These are phyloP conservation scores for Knufia petricola DNA, from an alignment of 2,329 filamentous ascomycete genomes.

Conservation along the genomic window DNA sequence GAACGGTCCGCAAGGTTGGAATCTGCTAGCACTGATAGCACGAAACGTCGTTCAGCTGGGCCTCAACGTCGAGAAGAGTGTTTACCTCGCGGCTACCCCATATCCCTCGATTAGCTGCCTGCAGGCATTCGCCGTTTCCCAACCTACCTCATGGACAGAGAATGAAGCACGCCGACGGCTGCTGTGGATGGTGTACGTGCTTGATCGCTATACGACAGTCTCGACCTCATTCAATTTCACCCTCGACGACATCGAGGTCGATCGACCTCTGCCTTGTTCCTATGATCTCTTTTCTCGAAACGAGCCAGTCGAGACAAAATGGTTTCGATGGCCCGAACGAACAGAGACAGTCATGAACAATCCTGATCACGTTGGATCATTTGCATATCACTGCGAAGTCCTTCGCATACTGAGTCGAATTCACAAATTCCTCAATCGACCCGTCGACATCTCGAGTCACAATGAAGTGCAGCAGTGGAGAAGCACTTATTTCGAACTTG, in stretches of 20 bases:
- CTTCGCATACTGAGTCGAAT: constrained; percentile 78
- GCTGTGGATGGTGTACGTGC: constrained; percentile 89
- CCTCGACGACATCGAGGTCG: constrained; percentile 79
- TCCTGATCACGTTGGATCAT: constrained; percentile 74
- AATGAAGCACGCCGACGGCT: constrained; percentile 75
- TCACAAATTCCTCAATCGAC: constrained; percentile 78
- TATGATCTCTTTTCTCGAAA: constrained; percentile 81
- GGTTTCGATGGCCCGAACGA: constrained; percentile 55
- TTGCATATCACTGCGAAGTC: constrained; percentile 85
- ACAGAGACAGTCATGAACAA: constrained; percentile 57
- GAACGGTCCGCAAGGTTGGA: constrained; percentile 87
- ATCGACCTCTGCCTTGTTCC: constrained; percentile 74
- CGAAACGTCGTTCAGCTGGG: constrained; percentile 82
- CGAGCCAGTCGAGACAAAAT: constrained; percentile 71
- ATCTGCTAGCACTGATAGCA: constrained; percentile 78
- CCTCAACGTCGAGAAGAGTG: constrained; percentile 71
- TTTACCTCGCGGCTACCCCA: constrained; percentile 64
- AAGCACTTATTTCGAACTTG: constrained; percentile 72
- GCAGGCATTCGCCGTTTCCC: constrained; percentile 72
- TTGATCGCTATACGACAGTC: constrained; percentile 84
- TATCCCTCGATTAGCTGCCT: constrained; percentile 84
- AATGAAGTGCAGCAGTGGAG: constrained; percentile 87
- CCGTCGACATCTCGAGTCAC: constrained; percentile 76
- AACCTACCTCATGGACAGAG: constrained; percentile 76
- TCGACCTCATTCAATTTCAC: constrained; percentile 89